Evolutionary conservation across 1,284 basidiomycete genomes (phyloP), one percentile per base, ranked within the genome.

Genomic region (Crepidotus sp.): DNA sequence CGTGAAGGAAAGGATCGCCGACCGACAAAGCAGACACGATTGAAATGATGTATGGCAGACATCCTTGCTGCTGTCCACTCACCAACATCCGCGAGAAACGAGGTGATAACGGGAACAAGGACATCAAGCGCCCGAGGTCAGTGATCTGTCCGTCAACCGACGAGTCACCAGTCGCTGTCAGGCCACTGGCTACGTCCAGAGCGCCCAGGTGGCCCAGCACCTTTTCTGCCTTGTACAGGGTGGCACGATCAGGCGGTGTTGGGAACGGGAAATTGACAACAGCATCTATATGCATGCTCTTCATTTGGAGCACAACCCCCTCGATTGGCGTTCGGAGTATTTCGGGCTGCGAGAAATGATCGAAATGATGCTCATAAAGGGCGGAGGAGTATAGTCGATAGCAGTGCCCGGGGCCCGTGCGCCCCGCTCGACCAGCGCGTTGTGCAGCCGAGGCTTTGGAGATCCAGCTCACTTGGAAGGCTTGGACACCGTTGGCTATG

Each of bases 231-330:
- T 84, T 83, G 43, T 70, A 74, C 21, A 99, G 68, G 8, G 80
- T 75, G 3, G 64, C 57, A n/a, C 85, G 77, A 60, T 98, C 89
- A 0, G 96, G 96, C 7, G 95, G 84, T 0, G 96, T 98, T 0
- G 96, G 96, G 67, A 98, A 98, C 8, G 96, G 96, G 62, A 99
- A 99, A 64, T 98, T 97, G 56, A 89, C 74, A 17, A 98, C 92
- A 0, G 90, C 76, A 58, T 98, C 94, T 49, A 99, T 94, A 59
- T 97, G 92, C 94, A 99, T 98, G 60, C 83, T 84, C 72, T 99
- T 98, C 96, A 99, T 98, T 64, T 97, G 92, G 26, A 98, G 71
- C 9, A 98, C 91, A 18, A 98, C 81, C 0, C 94, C 94, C 57
- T 98, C 96, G 56, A 98, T 95, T 0, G 96, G 95, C 68, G 91